Base-by-base conservation (phyloP, 768 basidiomycete species). In the Russula dissimulans region DNA sequence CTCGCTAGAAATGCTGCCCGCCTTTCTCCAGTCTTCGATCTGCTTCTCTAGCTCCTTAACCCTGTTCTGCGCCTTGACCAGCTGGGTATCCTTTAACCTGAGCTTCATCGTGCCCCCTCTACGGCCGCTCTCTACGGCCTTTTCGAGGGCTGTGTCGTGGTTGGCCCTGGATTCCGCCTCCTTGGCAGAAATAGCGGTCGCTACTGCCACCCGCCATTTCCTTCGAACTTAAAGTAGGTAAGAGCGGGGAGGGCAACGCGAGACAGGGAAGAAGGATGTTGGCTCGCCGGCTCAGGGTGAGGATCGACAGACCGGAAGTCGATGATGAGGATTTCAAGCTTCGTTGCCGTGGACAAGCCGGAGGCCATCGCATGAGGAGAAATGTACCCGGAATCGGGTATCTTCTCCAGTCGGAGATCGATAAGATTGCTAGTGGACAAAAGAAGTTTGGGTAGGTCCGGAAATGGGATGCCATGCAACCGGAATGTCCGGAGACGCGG, bases 81-180 rank as follows among this genome's bases (percentile, higher is more conserved):
- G n/a, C n/a, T n/a, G n/a, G n/a, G n/a, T n/a, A n/a, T n/a, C n/a
- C 72, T 89, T 90, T 45, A 91, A 65, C 69, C 85, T 87, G 38
- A 73, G 69, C 72, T 86, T 87, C 26, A 81, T 75, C 1, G 67
- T 74, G 53, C 79, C 76, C 63, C 91, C 89, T 74, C 79, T 75
- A 49, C 88, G 76, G 3, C 89, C 89, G 3, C 81, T 75, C 52
- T 91, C 89, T 7, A 86, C 77, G 1, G 89, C 89, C 6, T 80
- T 75, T 3, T 76, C 76, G 38, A 89, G 80, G 54, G 86, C 86
- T 22, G 80, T 75, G 6, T 76, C 73, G 26, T 81, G 81, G 43
- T 73, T 75, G 11, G 74, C 71, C 68, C 79, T 73, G 4, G 78
- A 60, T 26, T 77, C 73, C 63, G 77, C 75, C 52, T 83, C 76